Evolutionary conservation across 2,329 filamentous ascomycete species (phyloP), one percentile per base, ranked within the genome.

Genomic region (Phialophora chinensis): DNA sequence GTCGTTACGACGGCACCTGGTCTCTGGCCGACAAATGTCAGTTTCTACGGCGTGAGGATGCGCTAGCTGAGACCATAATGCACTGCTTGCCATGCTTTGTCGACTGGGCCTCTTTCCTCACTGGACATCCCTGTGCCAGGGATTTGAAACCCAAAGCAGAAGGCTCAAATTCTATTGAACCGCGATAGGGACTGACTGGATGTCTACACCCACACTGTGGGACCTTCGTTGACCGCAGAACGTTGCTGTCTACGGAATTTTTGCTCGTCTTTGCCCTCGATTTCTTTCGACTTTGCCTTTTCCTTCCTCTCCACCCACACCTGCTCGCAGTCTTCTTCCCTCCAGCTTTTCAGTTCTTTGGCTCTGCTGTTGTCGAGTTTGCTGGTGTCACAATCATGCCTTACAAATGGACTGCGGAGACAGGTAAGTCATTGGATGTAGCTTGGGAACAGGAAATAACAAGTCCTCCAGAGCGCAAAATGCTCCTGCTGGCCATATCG

Each of bases 401-500:
- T 42, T 68, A 68, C 35, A 61, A 66, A 42, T 70, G 69, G 69
- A 67, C 57, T 25, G 66, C 69, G 25, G 69, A 65, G 56, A 44
- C 60, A 27, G 49, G 49, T 52, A 27, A 23, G 49, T 27, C 10
- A 5, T 27, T 10, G 11, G 12, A 11, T 17, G 4, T 14, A n/a
- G 10, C 23, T 10, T 52, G 11, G 20, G 2, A 12, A 52, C 49
- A 27, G 14, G 49, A 52, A 29, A 27, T 52, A 25, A 29, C 49
- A 3, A 52, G 38, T 6, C 49, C 1, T 25, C 20, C 49, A 52
- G 69, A 69, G 58, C 66, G 69, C 5, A 66, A 55, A n/a, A 68
- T 70, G 66, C 66, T 70, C 20, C 58, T 70, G 17, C 42, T 67
- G 23, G 66, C 65, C n/a, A 70, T 70, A 12, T 68, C 66, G 1